phyloP scores from a whole-genome alignment of 495 filamentous ascomycete genomes.

The Aspergillus campestris region DNA sequence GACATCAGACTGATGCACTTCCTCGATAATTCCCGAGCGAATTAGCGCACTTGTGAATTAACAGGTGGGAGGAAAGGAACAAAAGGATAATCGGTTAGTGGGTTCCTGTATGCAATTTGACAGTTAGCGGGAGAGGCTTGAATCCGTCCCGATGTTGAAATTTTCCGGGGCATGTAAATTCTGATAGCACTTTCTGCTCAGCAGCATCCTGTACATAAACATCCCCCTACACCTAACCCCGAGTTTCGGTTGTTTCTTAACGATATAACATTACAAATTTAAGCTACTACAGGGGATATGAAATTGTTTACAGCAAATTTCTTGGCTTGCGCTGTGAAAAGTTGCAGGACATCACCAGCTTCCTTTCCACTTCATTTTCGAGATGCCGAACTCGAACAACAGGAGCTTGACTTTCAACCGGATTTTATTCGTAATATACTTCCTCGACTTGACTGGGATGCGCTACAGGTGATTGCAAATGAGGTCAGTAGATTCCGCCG shows the following conservation, averaged over 20 bases:
- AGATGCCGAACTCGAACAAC: conserved; percentile 79
- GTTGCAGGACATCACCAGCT: conserved; percentile 68
- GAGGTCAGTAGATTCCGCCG: conserved; percentile 49
- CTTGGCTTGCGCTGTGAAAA: conserved; percentile 88
- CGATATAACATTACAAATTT: background rate
- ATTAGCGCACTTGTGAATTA: too few species aligned
- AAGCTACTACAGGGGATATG: conserved; percentile 41
- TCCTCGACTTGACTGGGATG: conserved; percentile 82
- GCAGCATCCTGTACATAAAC: too few species aligned
- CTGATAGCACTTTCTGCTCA: too few species aligned
- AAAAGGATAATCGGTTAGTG: too few species aligned
- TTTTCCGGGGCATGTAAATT: too few species aligned
- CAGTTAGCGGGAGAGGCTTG: too few species aligned
- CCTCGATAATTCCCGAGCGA: too few species aligned
- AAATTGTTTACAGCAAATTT: conserved; percentile 97
- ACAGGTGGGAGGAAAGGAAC: too few species aligned
- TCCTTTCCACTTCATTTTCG: conserved; percentile 87
- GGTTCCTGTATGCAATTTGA: too few species aligned
- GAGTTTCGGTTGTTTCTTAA: background rate
- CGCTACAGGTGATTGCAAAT: conserved; percentile 58
- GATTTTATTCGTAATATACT: conserved; percentile 73
- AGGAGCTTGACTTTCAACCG: conserved; percentile 71
- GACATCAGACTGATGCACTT: too few species aligned
- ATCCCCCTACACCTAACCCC: too few species aligned
- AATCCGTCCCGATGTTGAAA: too few species aligned